Base-by-base conservation (phyloP, 2,329 filamentous ascomycete genomes). In the Fusarium tuaranense region DNA sequence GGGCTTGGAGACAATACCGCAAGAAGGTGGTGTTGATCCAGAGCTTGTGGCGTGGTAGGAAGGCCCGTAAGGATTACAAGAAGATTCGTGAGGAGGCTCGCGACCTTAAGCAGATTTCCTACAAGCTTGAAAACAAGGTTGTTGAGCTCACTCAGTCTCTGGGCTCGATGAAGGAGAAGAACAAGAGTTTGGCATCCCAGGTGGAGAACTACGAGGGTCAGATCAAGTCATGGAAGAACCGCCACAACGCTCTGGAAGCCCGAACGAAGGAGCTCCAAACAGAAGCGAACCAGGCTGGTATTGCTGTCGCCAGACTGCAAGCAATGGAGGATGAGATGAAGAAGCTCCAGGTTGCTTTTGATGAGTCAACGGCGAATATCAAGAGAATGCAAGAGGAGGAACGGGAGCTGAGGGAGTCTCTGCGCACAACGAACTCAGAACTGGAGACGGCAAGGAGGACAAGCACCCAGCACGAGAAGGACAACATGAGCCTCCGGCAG, bases 41-140 rank as follows among this genome's bases (percentile, higher is more conserved):
- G 85, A 98, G 92, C 83, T 84, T 98, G 81, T 98, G 95, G 95
- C 92, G 97, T 82, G 96, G 95, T 82, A 95, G 91, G 83, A 81
- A 84, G 73, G 96, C 97, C 65, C 92, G 97, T 76, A 91, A 89
- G 76, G 92, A 91, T 59, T 99, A 99, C 88, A 98, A 98, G 90
- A 91, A 88, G 78, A 86, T 97, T 71, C 94, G 97, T 77, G 95
- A 98, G 84, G 97, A 99, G 85, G 97, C 97, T 75, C 94, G 97
- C 81, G 97, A 99, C 87, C 90, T 99, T 83, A 98, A 98, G 88
- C 96, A 98, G 84, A 99, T 99, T 78, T 98, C 97, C 3, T 99
- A 99, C 88, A 98, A 98, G 88, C 88, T 99, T 79, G 97, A 99
- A 84, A 98, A 99, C 89, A 99, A 99, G 91, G 97, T 99, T 73